A percentile compares a stretch with the other conserved stretches of the same genome.
phyloP scores from a whole-genome alignment of 306 rosid species.

The Carpinus fangiana region DNA sequence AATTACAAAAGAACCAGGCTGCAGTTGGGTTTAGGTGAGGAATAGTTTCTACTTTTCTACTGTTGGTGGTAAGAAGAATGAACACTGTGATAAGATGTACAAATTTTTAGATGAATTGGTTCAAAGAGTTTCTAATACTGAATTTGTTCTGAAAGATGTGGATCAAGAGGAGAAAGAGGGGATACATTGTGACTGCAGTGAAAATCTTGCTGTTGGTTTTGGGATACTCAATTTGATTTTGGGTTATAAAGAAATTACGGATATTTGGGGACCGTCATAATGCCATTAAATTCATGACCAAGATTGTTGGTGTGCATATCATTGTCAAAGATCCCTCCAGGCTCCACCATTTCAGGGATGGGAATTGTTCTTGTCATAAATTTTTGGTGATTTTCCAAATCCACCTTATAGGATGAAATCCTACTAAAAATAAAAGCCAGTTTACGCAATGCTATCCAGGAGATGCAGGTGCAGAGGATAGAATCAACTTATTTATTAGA shows the following conservation, averaged over 20 bases:
- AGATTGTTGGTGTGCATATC: constrained; percentile 47
- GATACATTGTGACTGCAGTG: constrained; percentile 51
- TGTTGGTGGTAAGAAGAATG: constrained; percentile 49
- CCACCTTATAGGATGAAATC: constrained; percentile 6
- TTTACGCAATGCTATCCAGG: not conserved
- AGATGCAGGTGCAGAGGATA: no score
- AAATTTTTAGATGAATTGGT: constrained; percentile 38
- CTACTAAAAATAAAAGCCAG: not conserved
- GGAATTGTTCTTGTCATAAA: constrained; percentile 49
- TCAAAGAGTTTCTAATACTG: constrained; percentile 46
- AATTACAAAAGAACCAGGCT: constrained; percentile 53
- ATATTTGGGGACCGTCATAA: constrained; percentile 59
- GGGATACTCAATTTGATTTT: constrained; percentile 50
- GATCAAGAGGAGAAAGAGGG: constrained; percentile 54
- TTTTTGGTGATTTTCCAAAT: constrained; percentile 46
- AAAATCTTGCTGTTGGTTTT: constrained; percentile 57
- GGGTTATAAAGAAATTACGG: constrained; percentile 59
- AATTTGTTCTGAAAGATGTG: constrained; percentile 59
- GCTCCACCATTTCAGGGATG: constrained; percentile 58
- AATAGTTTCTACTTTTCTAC: constrained; percentile 48
- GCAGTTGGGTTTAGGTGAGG: constrained; percentile 62
- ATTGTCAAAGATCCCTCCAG: constrained; percentile 52
- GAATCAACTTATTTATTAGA: no score
- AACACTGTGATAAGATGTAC: constrained; percentile 34
- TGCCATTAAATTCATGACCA: constrained; percentile 52